Conservation (phyloP, 2,329 filamentous ascomycete species). For the Pseudogymnoascus sp. region DNA sequence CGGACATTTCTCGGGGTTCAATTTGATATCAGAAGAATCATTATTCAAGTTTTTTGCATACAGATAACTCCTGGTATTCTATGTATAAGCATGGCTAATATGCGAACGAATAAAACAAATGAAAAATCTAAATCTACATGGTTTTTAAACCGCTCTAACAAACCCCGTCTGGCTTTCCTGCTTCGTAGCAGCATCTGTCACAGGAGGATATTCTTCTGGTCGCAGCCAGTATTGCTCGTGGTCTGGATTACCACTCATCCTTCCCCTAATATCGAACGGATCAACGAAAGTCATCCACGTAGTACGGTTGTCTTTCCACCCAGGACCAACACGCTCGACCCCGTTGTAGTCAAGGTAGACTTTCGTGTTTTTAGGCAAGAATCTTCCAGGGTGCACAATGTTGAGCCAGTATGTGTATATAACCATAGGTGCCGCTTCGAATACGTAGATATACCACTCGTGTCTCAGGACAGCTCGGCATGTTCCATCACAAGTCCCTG, state of each 20-base stretch:
- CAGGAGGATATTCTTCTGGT: background rate
- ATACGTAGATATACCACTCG: conserved; percentile 32
- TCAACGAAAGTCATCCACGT: conserved; percentile 1
- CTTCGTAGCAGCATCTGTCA: background rate
- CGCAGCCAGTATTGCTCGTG: conserved; percentile 3
- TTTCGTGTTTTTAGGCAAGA: conserved; percentile 24
- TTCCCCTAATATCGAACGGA: background rate
- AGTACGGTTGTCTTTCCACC: conserved; percentile 21
- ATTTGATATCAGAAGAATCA: background rate
- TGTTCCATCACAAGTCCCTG: conserved; percentile 19
- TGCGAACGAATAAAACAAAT: background rate
- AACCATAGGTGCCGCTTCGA: conserved; percentile 31
- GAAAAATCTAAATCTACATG: background rate
- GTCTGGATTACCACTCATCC: background rate
- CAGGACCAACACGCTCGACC: conserved; percentile 28
- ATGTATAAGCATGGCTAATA: background rate
- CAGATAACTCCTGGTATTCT: background rate
- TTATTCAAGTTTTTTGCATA: background rate
- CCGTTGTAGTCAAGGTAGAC: conserved; percentile 27
- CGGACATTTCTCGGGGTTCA: background rate
- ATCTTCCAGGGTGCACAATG: conserved; percentile 30
- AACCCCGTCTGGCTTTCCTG: background rate
- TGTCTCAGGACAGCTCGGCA: conserved; percentile 26
- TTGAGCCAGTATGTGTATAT: conserved; percentile 31
- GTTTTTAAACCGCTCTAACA: background rate